Conservation (phyloP, 352 stramenopile species). For the Phytopythium delawarense region DNA sequence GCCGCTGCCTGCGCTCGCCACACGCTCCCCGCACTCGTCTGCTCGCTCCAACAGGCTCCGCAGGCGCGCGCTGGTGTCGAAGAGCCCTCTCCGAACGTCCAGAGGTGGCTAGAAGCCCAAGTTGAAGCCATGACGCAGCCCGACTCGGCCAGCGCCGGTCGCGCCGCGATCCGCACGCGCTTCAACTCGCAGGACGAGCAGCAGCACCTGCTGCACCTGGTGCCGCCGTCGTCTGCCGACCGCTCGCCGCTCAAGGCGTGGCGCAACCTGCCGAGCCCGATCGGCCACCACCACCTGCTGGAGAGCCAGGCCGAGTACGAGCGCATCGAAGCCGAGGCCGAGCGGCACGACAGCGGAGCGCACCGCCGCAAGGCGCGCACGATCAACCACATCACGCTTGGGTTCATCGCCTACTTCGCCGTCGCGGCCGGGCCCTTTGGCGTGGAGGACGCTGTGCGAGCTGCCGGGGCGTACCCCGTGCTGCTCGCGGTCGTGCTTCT, state of each 20-base stretch:
- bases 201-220: constrained; percentile 40
- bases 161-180: constrained; percentile 40
- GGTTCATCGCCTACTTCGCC: constrained; percentile 84
- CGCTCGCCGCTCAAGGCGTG: constrained; percentile 73
- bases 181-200: constrained; percentile 62
- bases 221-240: constrained; percentile 70
- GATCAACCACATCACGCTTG: constrained; percentile 79
- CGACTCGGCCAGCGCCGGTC: constrained; percentile 7
- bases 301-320: too few relatives aligned
- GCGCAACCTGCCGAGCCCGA: constrained; percentile 58
- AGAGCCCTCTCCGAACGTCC: neutral
- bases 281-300: constrained; percentile 41
- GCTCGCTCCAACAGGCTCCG: neutral
- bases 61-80: neutral
- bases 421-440: constrained; percentile 76
- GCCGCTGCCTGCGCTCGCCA: neutral
- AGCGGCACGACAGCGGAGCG: constrained; percentile 4
- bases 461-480: constrained; percentile 65
- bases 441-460: constrained; percentile 71
- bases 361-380: constrained; percentile 49
- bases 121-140: constrained; percentile 9
- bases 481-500: constrained; percentile 67
- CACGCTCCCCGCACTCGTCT: neutral
- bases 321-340: too few relatives aligned
- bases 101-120: neutral